Evolutionary conservation across 2,329 filamentous ascomycete genomes (phyloP), one percentile per base, ranked within the genome.

Genomic region (Neophaeococcomyces mojaviensis): DNA sequence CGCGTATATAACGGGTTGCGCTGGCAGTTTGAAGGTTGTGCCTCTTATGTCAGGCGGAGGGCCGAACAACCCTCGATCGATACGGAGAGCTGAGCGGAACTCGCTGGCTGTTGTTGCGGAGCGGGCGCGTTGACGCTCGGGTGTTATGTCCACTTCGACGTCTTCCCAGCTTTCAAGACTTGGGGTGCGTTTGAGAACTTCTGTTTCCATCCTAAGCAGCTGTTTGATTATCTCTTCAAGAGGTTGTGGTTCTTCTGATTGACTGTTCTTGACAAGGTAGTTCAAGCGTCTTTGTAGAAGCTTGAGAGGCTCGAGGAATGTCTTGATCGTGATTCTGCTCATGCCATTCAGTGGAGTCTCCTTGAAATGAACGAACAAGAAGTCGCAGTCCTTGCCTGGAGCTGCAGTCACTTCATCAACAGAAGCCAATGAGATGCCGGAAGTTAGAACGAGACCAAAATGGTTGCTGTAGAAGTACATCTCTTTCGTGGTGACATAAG

Each of bases 381-480:
- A 94, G 66, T 98, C 92, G 60, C 88, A 95, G 58, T 96, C 88
- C 61, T 83, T 83, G 16, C 92, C 92, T 10, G 88, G 84, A 2
- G 88, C 88, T 31, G 86, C 86, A 19, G 88, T 96, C 34, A 97
- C 87, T 64, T 97, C 92, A 7, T 81, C 80, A 47, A 98, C 87
- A 16, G 77, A 81, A 45, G 82, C 77, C 47, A 98, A 72, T 45
- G 76, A 80, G 41, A 94, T 79, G 13, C 79, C 79, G 41, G 88
- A 90, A 1, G 90, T 86, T 30, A 95, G 74, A 1, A 97, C 84
- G 4, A 98, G 75, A 4, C 92, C 92, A 62, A 96, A 81, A 60
- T 96, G 86, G 59, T 97, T 86, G 57, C 89, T 94, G 66, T 96
- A 98, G 61, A 98, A 97, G 64, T 94, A 97, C 62, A 98, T 81